Conservation (phyloP, 805 yeast genomes). For the Metschnikowia lochheadii region DNA sequence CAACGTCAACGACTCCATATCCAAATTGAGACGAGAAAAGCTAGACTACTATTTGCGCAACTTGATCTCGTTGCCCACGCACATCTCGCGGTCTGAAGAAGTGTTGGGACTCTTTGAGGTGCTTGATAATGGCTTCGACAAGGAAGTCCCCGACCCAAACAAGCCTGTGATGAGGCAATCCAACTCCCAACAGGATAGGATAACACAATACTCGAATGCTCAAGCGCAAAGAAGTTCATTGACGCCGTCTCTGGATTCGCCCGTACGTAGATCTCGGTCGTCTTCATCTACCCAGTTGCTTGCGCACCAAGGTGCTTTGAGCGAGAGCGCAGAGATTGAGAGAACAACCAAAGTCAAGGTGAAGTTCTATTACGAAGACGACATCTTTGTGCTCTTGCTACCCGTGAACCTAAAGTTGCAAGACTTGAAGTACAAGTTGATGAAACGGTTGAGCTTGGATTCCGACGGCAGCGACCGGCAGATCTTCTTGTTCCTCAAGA, state of each 20-base stretch:
- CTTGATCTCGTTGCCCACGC: slow-evolving; percentile 69
- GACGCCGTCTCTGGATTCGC: slow-evolving; percentile 25
- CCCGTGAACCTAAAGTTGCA: slow-evolving; percentile 44
- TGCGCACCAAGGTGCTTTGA: slow-evolving; percentile 1
- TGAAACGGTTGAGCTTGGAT: slow-evolving; percentile 45
- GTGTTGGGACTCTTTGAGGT: slow-evolving; percentile 71
- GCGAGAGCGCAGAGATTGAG: slow-evolving; percentile 5
- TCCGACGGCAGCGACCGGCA: slow-evolving; percentile 18
- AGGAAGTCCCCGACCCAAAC: slow-evolving; percentile 34
- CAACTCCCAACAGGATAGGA: slow-evolving; percentile 47
- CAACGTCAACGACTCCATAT: slow-evolving; percentile 72
- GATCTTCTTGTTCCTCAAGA: slow-evolving; percentile 37
- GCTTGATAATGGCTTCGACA: slow-evolving; percentile 56
- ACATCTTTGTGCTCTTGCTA: slow-evolving; percentile 67
- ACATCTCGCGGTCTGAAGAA: slow-evolving; percentile 65
- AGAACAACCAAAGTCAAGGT: slow-evolving; percentile 48
- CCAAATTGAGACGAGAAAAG: slow-evolving; percentile 51
- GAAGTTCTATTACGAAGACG: slow-evolving; percentile 75
- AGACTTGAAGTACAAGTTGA: slow-evolving; percentile 49
- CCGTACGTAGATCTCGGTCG: slow-evolving; percentile 20
- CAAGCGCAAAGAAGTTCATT: slow-evolving; percentile 23
- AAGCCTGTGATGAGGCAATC: slow-evolving; percentile 39
- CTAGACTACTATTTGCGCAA: slow-evolving; percentile 48
- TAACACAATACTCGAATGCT: slow-evolving; percentile 47
- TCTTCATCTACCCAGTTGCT: slow-evolving; percentile 20